phyloP scores from a whole-genome alignment of 176 grass and related monocot species.

The Echinochloa phyllopogon region DNA sequence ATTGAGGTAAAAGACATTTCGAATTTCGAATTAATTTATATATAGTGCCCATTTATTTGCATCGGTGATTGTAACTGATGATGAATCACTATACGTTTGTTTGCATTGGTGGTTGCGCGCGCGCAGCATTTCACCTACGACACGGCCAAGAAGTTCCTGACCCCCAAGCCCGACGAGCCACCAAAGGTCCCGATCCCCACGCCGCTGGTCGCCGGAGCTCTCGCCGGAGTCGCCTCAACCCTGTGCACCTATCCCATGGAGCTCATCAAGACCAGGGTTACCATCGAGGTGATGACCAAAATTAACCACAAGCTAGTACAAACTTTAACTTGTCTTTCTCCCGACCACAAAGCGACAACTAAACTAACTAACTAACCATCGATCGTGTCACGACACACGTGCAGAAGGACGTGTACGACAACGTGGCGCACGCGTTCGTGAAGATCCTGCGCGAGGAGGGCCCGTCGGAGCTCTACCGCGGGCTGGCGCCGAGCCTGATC shows the following conservation, averaged over 20 bases:
- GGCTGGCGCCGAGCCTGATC: conserved; percentile 77
- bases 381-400: neutral
- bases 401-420: conserved; percentile 78
- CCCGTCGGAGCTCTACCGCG: conserved; percentile 69
- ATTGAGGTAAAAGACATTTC: conserved; percentile 59
- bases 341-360: neutral
- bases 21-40: neutral
- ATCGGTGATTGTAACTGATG: neutral
- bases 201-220: conserved; percentile 74
- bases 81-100: neutral
- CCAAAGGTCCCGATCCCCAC: conserved; percentile 63
- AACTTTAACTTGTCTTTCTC: neutral
- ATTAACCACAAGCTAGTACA: neutral
- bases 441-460: conserved; percentile 77
- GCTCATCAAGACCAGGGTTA: conserved; percentile 83
- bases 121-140: conserved; percentile 84
- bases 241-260: conserved; percentile 93
- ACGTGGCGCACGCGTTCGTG: conserved; percentile 72
- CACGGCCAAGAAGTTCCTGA: conserved; percentile 73
- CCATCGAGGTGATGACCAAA: conserved; percentile 65
- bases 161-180: conserved; percentile 54
- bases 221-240: conserved; percentile 80
- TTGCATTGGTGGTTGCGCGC: neutral
- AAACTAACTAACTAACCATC: neutral
- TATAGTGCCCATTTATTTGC: neutral